Evolutionary conservation across 148 eudicot species (phyloP), one percentile per base, ranked within the genome.

Genomic region (Heliosperma pusillum): DNA sequence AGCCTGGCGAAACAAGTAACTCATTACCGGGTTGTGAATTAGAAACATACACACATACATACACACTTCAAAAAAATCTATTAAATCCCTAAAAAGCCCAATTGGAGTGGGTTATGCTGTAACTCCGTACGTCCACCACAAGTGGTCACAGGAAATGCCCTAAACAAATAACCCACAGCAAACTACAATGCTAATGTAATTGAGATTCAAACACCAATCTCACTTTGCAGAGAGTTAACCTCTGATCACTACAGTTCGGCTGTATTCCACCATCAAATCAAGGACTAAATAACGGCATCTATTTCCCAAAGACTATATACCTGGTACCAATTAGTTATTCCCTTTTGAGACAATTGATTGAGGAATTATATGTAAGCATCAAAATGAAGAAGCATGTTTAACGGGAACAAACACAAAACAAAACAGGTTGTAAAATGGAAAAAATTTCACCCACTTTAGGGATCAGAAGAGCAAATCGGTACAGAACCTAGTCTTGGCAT

Each of bases 1-100:
- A 80, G 93, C 92, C 98, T 95, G 91, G 74, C 80, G 75, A 36
- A 76, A 50, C 16, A 58, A 45, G 63, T 29, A 40, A 59, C 25
- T 63, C 26, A 44, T 56, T 59, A 77, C 22, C 42, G 10, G 42
- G 42, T 36, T 36, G 42, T 36, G 42, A 36, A 6, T 10, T 10
- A 74, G 33, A 13, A 5, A 36, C 15, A 71, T 40, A 16, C 10
- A 25, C 11, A 36, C 33, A 42, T 19, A 22, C 56, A 2, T 66
- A 19, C 19, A 33, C 13, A 70, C 6, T 70, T 13, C 40, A 70
- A 42, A 70, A 7, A 13, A 9, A 24, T 24, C 10, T 36, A 70
- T 30, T n/a, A 33, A 66, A 30, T 10, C 25, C 52, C 11, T 16
- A 17, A 52, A 66, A 66, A 40, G 12, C 70, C 70, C 4, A 6